These are phyloP conservation scores for Pontederia crassipes DNA, from an alignment of 176 grass and related monocot species.

Conservation along the genomic window DNA sequence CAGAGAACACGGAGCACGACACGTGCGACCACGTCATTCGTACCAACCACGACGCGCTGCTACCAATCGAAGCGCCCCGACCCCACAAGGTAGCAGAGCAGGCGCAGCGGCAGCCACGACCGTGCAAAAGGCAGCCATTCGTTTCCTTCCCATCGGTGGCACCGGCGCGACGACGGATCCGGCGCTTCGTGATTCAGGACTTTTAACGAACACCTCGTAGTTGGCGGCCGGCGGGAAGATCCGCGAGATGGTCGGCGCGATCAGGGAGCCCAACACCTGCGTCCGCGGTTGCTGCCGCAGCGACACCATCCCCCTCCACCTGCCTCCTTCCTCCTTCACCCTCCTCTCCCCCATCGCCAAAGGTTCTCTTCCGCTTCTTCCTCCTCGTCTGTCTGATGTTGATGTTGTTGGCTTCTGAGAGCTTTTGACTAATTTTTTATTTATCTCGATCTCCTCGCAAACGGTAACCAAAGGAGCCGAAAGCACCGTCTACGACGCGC, in stretches of 20 bases:
- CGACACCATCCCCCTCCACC: constrained; percentile 59
- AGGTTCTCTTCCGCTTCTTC: constrained; percentile 22
- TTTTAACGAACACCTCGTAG: no score
- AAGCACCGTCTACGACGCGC: constrained; percentile 86
- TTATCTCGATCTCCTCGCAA: not conserved
- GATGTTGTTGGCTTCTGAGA: not conserved
- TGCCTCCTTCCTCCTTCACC: constrained; percentile 57
- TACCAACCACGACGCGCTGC: no score
- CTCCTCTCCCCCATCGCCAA: constrained; percentile 72
- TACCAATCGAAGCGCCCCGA: no score
- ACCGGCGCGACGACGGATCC: no score
- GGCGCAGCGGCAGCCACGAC: no score
- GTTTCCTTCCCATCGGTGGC: no score
- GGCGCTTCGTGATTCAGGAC: no score
- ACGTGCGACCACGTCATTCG: no score
- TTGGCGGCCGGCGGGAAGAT: no score
- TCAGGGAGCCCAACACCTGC: constrained; percentile 63
- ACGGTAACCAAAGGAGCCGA: constrained; percentile 44
- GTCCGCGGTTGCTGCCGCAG: constrained; percentile 87
- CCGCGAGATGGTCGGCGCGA: constrained; percentile 33
- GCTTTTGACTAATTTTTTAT: not conserved
- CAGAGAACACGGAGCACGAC: no score
- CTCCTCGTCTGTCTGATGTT: not conserved
- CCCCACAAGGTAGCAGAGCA: no score
- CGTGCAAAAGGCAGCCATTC: no score